Evolutionary conservation across 495 filamentous ascomycete species (phyloP).

Genomic region (Physcia stellaris): DNA sequence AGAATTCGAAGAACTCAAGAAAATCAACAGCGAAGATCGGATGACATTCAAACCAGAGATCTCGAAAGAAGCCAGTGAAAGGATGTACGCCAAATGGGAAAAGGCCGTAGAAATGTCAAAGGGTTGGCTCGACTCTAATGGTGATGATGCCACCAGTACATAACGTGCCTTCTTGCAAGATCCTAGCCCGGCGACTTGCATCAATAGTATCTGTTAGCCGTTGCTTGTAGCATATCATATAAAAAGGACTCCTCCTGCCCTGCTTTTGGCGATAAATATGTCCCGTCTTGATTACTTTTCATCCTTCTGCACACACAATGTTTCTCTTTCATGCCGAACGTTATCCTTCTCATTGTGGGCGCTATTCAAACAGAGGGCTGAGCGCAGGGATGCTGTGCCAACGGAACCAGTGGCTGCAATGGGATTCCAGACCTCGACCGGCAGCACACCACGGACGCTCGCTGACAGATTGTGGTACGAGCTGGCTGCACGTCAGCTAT

Average conservation of each 20-base stretch:
- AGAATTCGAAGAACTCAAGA: conserved; percentile 60
- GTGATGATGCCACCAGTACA: conserved; percentile 19
- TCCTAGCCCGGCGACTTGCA: conserved; percentile 3
- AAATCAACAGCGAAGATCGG: conserved; percentile 63
- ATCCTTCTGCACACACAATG: background rate
- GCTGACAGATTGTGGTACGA: too few species aligned
- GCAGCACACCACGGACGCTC: too few species aligned
- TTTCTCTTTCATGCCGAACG: background rate
- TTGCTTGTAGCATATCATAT: conserved; percentile 7
- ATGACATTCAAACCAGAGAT: conserved; percentile 61
- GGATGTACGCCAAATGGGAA: conserved; percentile 69
- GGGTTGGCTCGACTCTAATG: conserved; percentile 56
- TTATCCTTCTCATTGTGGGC: background rate
- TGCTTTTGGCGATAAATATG: background rate
- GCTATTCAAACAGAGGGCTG: background rate
- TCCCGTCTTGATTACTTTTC: background rate
- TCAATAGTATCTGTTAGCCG: conserved; percentile 9
- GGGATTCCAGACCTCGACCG: too few species aligned
- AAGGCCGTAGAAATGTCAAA: conserved; percentile 83
- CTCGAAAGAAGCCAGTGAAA: conserved; percentile 39
- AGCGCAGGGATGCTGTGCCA: too few species aligned
- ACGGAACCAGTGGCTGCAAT: too few species aligned
- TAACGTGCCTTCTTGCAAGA: conserved; percentile 5
- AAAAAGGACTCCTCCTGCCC: background rate
- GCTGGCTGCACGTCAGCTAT: background rate